Conservation (phyloP, 768 basidiomycete genomes). For the Pleurotus tuoliensis region DNA sequence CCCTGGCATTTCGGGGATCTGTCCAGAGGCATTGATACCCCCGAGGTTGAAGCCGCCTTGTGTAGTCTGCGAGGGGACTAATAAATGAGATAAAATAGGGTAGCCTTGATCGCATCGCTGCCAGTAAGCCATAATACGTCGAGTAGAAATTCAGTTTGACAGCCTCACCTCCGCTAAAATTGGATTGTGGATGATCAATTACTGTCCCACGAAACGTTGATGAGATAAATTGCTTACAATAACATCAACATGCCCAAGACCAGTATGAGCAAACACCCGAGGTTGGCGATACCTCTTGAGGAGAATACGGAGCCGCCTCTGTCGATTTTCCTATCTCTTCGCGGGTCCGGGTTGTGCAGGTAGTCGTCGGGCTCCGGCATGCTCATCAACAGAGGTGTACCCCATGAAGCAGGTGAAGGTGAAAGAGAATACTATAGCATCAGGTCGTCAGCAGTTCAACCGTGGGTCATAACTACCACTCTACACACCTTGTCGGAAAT, state of each 20-base stretch:
- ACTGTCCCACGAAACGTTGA: background rate
- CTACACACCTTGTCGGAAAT: conserved; percentile 9
- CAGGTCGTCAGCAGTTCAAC: background rate
- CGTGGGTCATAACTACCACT: background rate
- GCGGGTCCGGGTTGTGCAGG: conserved; percentile 62
- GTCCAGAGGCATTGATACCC: conserved; percentile 71
- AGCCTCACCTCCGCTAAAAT: conserved; percentile 34
- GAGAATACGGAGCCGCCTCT: conserved; percentile 58
- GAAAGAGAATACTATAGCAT: conserved; percentile 32
- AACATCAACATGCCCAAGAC: conserved; percentile 40
- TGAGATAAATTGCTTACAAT: conserved; percentile 41
- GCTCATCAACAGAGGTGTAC: conserved; percentile 36
- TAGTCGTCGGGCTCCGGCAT: conserved; percentile 57
- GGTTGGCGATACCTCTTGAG: conserved; percentile 57
- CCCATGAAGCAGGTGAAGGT: conserved; percentile 47
- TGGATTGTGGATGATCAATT: conserved; percentile 1
- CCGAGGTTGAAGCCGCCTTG: conserved; percentile 70
- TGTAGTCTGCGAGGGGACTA: conserved; percentile 34
- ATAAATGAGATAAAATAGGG: conserved; percentile 46
- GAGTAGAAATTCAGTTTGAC: background rate
- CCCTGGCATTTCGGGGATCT: conserved; percentile 55
- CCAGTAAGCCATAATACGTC: conserved; percentile 10
- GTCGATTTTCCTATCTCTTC: conserved; percentile 50
- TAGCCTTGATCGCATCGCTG: conserved; percentile 30
- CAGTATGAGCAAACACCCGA: conserved; percentile 64